phyloP scores from a whole-genome alignment of 2,329 filamentous ascomycete species.

The Cercospora nicotianae region DNA sequence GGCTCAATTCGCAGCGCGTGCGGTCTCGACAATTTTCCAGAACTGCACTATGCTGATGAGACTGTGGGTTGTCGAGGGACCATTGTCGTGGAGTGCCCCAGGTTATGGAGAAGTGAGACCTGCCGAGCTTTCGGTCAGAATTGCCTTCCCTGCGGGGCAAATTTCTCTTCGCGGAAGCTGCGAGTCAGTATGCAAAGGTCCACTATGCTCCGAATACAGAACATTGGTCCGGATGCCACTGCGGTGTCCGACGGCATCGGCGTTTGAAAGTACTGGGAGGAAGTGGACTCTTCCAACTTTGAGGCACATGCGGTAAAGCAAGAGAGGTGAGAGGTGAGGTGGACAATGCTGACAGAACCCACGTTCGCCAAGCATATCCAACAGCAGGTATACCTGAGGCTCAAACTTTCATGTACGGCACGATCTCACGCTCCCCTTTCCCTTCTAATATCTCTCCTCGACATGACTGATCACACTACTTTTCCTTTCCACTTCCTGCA shows the following conservation, averaged over 20 bases:
- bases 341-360: background rate
- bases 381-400: background rate
- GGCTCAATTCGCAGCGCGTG: background rate
- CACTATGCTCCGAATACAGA: background rate
- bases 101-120: background rate
- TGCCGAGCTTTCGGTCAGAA: background rate
- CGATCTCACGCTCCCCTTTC: background rate
- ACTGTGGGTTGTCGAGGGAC: background rate
- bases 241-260: background rate
- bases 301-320: background rate
- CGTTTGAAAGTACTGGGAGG: background rate
- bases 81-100: background rate
- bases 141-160: background rate
- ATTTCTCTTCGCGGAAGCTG: background rate
- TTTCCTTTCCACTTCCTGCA: slow-evolving; percentile 60
- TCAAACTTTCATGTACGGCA: background rate
- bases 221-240: background rate
- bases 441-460: slow-evolving; percentile 21
- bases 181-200: background rate
- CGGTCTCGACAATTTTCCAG: background rate
- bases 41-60: background rate
- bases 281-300: background rate
- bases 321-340: background rate
- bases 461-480: slow-evolving; percentile 31
- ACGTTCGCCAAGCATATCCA: background rate